Conservation (phyloP, 768 basidiomycete species). For the Tricholoma flavovirens region DNA sequence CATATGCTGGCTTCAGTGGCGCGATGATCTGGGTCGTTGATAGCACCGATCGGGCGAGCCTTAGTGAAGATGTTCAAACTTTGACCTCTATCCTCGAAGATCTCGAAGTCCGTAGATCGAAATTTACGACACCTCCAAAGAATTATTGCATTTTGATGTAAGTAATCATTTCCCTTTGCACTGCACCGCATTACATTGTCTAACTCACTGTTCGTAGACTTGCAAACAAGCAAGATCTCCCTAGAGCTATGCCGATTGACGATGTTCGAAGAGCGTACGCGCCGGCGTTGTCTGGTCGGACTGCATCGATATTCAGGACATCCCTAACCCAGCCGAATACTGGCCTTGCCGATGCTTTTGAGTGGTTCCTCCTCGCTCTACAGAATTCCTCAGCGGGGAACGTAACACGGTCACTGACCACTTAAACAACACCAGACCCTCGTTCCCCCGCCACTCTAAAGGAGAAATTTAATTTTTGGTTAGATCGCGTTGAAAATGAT, state of each 20-base stretch:
- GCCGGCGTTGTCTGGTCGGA: constrained; percentile 23
- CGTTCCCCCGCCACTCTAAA: constrained; percentile 21
- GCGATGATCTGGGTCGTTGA: constrained; percentile 67
- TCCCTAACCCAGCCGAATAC: constrained; percentile 14
- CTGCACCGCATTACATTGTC: constrained; percentile 13
- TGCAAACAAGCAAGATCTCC: constrained; percentile 60
- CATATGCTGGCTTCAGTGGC: constrained; percentile 31
- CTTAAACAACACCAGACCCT: constrained; percentile 7
- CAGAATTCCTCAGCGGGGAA: constrained; percentile 18
- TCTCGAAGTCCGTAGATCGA: neutral
- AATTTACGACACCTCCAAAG: neutral
- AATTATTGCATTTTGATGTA: constrained; percentile 28
- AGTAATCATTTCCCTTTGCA: constrained; percentile 25
- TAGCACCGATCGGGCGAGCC: constrained; percentile 41
- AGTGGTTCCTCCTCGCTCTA: constrained; percentile 31
- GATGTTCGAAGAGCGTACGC: constrained; percentile 36
- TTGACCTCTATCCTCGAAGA: neutral
- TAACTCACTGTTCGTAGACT: constrained; percentile 25
- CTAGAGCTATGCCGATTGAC: constrained; percentile 42
- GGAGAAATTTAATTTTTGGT: constrained; percentile 32
- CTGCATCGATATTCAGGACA: constrained; percentile 24
- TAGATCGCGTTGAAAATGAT: constrained; percentile 26
- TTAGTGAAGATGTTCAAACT: constrained; percentile 15
- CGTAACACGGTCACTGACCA: neutral
- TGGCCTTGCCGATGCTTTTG: constrained; percentile 33